Evolutionary conservation across 2,329 filamentous ascomycete species (phyloP).

Genomic region (Penicillium thymicola): DNA sequence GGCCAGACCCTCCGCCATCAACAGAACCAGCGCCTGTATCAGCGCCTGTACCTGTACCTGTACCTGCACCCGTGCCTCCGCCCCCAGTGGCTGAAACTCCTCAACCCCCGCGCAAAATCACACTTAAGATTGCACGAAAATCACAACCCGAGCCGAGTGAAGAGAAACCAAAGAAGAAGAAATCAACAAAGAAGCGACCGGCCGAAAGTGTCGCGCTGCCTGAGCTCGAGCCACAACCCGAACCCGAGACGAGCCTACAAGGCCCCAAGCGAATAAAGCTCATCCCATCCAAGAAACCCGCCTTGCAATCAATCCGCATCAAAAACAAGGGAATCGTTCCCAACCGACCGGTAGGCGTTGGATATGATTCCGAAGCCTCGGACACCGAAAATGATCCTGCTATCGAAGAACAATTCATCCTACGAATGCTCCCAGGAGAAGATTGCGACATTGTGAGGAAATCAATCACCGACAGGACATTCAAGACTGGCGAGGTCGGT

Average conservation of each 20-base stretch:
- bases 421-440: slow-evolving; percentile 82
- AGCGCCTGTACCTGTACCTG: slow-evolving; percentile 10
- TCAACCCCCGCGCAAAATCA: slow-evolving; percentile 40
- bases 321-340: slow-evolving; percentile 67
- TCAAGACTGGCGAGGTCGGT: slow-evolving; percentile 70
- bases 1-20: slow-evolving; percentile 24
- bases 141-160: slow-evolving; percentile 14
- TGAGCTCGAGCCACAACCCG: slow-evolving; percentile 27
- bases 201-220: slow-evolving; percentile 28
- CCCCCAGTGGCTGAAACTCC: slow-evolving; percentile 21
- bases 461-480: slow-evolving; percentile 71
- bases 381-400: slow-evolving; percentile 83
- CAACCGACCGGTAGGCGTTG: slow-evolving; percentile 71
- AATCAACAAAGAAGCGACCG: slow-evolving; percentile 40
- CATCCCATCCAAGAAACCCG: slow-evolving; percentile 38
- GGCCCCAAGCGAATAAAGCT: slow-evolving; percentile 40
- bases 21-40: slow-evolving; percentile 14
- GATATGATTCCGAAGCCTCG: slow-evolving; percentile 94
- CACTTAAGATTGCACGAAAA: slow-evolving; percentile 40
- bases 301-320: slow-evolving; percentile 52
- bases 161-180: slow-evolving; percentile 34
- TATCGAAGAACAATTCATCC: slow-evolving; percentile 83
- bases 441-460: slow-evolving; percentile 80
- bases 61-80: slow-evolving; percentile 11
- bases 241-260: slow-evolving; percentile 25